Base-by-base conservation (phyloP, 108 stramenopile species). In the Seminavis robusta region DNA sequence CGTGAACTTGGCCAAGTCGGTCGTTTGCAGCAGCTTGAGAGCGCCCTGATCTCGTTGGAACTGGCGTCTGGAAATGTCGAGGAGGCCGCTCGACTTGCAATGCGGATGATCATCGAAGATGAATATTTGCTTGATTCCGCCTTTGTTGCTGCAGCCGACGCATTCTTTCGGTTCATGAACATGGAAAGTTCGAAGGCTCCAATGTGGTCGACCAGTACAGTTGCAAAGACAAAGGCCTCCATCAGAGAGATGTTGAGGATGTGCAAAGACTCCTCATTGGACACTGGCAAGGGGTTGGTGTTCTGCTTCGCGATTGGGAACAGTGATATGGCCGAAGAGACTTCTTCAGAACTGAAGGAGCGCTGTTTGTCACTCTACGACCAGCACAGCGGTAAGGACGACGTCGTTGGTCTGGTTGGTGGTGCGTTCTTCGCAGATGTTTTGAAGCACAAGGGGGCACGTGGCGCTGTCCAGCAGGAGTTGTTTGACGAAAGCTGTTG, bases 61-160 rank as follows among this genome's bases (percentile, higher is more conserved):
- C 37, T 61, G 0, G 55, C 19, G 15, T 42, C 53, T 19, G 69
- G 62, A 16, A 39, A 74, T 1, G 30, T 47, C 5, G 54, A 61
- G 13, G 58, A 78, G 28, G 74, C 77, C 11, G 53, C 71, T 5
- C 42, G 33, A 15, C 44, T 76, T 2, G 71, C 69, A 9, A 76
- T 78, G 29, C 44, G 81, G 23, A 79, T 79, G 77, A 23, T 83
- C 16, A 28, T 78, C 5, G 77, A 83, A 47, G 81, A 83, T 47
- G 81, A 83, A 37, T 83, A 51, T 36, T 10, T 82, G 9, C 21
- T 72, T 28, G 65, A 74, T 29, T 29, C 64, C 30, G 51, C 68
- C 39, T 61, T 70, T 59, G 71, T 57, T 31, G 40, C 42, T 0
- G 52, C 59, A 2, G 67, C 67, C 0, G 59, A 69, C 26, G 38